A percentile compares a stretch with the other conserved stretches of the same genome.
Evolutionary conservation across 2,329 filamentous ascomycete species (phyloP).

Genomic region (Claviceps paspali): DNA sequence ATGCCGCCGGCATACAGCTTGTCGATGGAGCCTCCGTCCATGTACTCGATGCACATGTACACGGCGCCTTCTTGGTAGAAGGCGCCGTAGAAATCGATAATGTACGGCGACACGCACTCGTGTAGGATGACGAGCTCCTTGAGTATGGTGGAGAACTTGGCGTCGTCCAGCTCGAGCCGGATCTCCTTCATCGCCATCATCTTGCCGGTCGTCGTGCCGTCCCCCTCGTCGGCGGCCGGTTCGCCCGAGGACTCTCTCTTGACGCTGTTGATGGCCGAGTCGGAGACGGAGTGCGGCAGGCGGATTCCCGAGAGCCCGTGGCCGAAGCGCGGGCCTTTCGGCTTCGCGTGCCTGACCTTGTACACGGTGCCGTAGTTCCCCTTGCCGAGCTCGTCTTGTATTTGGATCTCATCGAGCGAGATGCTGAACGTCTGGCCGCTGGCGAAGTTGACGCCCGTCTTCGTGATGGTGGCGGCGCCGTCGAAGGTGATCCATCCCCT

Average conservation of each 20-base stretch:
- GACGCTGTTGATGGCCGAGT: constrained; percentile 17
- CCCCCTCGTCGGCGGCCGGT: constrained; percentile 18
- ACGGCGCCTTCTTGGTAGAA: constrained; percentile 99
- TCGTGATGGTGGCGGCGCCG: constrained; percentile 79
- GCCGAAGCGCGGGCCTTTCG: constrained; percentile 40
- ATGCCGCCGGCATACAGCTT: constrained; percentile 86
- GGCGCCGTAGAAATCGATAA: constrained; percentile 96
- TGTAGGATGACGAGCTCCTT: constrained; percentile 96
- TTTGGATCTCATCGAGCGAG: constrained; percentile 89
- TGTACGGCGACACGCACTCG: constrained; percentile 86
- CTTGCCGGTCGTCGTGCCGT: constrained; percentile 49
- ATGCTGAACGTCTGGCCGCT: constrained; percentile 84
- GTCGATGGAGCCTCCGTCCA: constrained; percentile 97
- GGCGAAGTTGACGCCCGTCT: constrained; percentile 81
- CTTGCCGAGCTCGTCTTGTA: constrained; percentile 84
- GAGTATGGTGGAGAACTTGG: constrained; percentile 91
- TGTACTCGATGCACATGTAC: constrained; percentile 98
- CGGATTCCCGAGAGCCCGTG: constrained; percentile 36
- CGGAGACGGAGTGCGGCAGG: constrained; percentile 21
- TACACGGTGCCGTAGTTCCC: constrained; percentile 98
- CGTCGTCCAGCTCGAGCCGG: constrained; percentile 83
- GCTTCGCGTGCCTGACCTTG: constrained; percentile 77
- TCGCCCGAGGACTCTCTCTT: constrained; percentile 15
- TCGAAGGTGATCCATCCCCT: constrained; percentile 86
- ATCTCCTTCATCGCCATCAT: constrained; percentile 99